Evolutionary conservation across 2,329 filamentous ascomycete species (phyloP).

Genomic region (Aureobasidium pullulans): DNA sequence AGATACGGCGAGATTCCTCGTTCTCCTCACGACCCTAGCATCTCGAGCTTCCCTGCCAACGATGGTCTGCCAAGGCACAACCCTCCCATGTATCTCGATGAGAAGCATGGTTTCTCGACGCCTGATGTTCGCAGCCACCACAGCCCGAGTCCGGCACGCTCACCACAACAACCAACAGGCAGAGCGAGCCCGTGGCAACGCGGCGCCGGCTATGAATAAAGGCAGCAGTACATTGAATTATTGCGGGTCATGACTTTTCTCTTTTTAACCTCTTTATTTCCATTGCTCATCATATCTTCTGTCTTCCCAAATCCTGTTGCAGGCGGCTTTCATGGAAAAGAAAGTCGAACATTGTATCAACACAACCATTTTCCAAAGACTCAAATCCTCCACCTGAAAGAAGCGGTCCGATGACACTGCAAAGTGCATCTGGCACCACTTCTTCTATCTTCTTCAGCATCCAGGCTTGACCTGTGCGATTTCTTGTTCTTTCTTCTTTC

Average conservation of each 20-base stretch:
- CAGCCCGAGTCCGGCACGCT: constrained; percentile 13
- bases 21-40: constrained; percentile 15
- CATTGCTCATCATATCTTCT: background rate
- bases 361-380: background rate
- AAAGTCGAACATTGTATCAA: constrained; percentile 6
- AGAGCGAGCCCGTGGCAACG: constrained; percentile 58
- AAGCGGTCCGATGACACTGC: background rate
- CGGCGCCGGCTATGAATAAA: constrained; percentile 56
- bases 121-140: constrained; percentile 11
- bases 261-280: background rate
- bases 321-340: background rate
- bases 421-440: background rate
- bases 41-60: constrained; percentile 14
- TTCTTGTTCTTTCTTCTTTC: background rate
- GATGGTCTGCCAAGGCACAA: constrained; percentile 15
- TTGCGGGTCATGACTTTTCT: constrained; percentile 7
- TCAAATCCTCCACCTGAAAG: background rate
- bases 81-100: constrained; percentile 15
- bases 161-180: constrained; percentile 32
- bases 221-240: constrained; percentile 3
- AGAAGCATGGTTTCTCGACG: constrained; percentile 12
- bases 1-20: constrained; percentile 25
- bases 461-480: background rate
- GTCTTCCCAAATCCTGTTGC: background rate
- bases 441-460: background rate